phyloP scores from a whole-genome alignment of 495 filamentous ascomycete species.

The Friedmanniomyces endolithicus region DNA sequence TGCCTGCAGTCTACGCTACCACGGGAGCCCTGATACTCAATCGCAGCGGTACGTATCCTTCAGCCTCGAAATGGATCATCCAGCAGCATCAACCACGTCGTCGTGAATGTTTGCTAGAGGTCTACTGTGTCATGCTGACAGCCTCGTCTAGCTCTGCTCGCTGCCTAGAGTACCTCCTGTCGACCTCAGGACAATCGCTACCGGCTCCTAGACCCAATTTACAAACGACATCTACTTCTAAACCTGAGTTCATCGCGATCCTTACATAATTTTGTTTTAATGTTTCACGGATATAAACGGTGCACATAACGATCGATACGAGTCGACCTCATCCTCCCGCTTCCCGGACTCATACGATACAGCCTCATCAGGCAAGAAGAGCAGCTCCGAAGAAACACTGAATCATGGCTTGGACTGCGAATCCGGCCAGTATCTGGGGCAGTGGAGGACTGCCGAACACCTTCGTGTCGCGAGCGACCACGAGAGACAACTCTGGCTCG shows the following conservation, averaged over 20 bases:
- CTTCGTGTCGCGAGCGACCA: slow-evolving; percentile 25
- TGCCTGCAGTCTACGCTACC: not conserved
- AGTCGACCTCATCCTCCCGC: not conserved
- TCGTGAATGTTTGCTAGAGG: not conserved
- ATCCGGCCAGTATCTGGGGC: slow-evolving; percentile 46
- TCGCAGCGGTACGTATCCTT: not conserved
- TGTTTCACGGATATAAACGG: not conserved
- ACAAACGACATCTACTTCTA: not conserved
- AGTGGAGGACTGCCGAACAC: slow-evolving; percentile 40
- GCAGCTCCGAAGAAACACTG: not conserved
- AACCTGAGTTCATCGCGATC: not conserved
- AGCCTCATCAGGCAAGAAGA: not conserved
- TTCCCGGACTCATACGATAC: too few species aligned
- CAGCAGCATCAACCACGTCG: not conserved
- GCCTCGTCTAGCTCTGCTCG: not conserved
- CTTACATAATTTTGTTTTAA: not conserved
- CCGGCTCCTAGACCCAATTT: not conserved
- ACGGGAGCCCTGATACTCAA: not conserved
- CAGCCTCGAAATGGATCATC: not conserved
- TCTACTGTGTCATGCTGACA: slow-evolving; percentile 2
- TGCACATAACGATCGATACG: not conserved
- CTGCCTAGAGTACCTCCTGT: not conserved
- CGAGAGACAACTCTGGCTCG: slow-evolving; percentile 6
- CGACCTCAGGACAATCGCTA: too few species aligned
- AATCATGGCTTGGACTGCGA: not conserved